Conservation (phyloP, 768 basidiomycete species). For the Suillus decipiens region DNA sequence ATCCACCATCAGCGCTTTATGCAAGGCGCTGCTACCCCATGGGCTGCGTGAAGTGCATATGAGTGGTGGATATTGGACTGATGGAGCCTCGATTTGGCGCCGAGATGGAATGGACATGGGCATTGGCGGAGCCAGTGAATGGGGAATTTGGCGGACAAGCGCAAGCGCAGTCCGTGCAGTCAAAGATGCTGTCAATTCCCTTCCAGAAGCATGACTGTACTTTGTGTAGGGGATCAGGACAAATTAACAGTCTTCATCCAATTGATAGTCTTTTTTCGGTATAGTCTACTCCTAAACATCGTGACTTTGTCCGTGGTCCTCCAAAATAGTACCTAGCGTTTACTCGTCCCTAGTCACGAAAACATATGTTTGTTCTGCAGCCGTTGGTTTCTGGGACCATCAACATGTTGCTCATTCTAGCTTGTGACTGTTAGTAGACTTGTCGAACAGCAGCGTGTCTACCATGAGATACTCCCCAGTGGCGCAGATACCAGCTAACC, state of each 20-base stretch:
- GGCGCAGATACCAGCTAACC: slow-evolving; percentile 76
- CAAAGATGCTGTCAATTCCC: slow-evolving; percentile 45
- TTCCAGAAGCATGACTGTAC: not conserved
- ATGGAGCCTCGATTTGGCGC: slow-evolving; percentile 52
- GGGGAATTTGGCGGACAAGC: slow-evolving; percentile 69
- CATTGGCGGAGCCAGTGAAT: slow-evolving; percentile 51
- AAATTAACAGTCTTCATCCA: not conserved
- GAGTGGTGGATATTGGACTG: slow-evolving; percentile 68
- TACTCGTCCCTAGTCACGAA: not conserved
- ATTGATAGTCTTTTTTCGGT: not conserved
- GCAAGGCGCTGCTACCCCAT: slow-evolving; percentile 51
- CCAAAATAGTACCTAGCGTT: not conserved
- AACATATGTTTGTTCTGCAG: not conserved
- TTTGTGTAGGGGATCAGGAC: not conserved
- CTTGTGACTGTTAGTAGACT: slow-evolving; percentile 22
- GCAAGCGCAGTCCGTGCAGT: slow-evolving; percentile 53
- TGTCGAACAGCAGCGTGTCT: slow-evolving; percentile 26
- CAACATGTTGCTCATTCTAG: slow-evolving; percentile 10
- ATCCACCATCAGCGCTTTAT: slow-evolving; percentile 49
- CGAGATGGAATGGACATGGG: slow-evolving; percentile 73
- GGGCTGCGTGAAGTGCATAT: slow-evolving; percentile 73
- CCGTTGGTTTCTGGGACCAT: slow-evolving; percentile 1
- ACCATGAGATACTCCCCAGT: slow-evolving; percentile 73
- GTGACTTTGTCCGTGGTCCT: not conserved
- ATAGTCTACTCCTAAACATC: not conserved